Conservation (phyloP, 768 basidiomycete genomes). For the Coprinopsis marcescibilis region DNA sequence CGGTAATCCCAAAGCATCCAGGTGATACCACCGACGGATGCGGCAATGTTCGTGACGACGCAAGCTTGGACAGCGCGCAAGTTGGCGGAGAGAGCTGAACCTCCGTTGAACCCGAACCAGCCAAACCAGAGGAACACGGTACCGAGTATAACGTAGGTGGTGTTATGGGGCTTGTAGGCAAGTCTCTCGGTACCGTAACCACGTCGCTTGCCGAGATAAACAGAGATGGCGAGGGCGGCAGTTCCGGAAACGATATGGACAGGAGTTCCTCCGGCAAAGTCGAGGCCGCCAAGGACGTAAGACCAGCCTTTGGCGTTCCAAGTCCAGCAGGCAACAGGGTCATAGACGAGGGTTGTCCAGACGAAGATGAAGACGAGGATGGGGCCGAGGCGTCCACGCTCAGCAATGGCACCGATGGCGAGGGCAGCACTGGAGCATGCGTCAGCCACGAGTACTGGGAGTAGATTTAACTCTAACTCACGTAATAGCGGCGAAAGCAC, state of each 20-base stretch:
- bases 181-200: slow-evolving; percentile 90
- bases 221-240: slow-evolving; percentile 84
- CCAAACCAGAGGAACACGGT: slow-evolving; percentile 93
- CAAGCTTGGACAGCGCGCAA: slow-evolving; percentile 83
- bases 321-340: slow-evolving; percentile 94
- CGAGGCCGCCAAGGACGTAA: slow-evolving; percentile 72
- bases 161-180: slow-evolving; percentile 92
- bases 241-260: slow-evolving; percentile 97
- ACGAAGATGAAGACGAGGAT: slow-evolving; percentile 84
- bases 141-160: slow-evolving; percentile 88
- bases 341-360: slow-evolving; percentile 88
- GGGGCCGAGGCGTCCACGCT: slow-evolving; percentile 82
- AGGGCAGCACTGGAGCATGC: slow-evolving; percentile 62
- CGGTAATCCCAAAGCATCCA: slow-evolving; percentile 98
- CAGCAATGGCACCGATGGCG: slow-evolving; percentile 89
- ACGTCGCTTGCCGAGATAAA: slow-evolving; percentile 86
- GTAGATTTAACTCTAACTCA: slow-evolving; percentile 27
- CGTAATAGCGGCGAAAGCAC: slow-evolving; percentile 90
- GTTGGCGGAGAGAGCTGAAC: slow-evolving; percentile 85
- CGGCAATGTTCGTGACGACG: slow-evolving; percentile 91
- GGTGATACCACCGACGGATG: slow-evolving; percentile 76
- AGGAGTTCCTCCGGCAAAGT: slow-evolving; percentile 94
- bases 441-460: slow-evolving; percentile 9
- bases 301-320: slow-evolving; percentile 86
- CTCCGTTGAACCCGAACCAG: slow-evolving; percentile 95